These are phyloP conservation scores for Diplogelasinospora grovesii DNA, from an alignment of 495 filamentous ascomycete species.

Conservation along the genomic window DNA sequence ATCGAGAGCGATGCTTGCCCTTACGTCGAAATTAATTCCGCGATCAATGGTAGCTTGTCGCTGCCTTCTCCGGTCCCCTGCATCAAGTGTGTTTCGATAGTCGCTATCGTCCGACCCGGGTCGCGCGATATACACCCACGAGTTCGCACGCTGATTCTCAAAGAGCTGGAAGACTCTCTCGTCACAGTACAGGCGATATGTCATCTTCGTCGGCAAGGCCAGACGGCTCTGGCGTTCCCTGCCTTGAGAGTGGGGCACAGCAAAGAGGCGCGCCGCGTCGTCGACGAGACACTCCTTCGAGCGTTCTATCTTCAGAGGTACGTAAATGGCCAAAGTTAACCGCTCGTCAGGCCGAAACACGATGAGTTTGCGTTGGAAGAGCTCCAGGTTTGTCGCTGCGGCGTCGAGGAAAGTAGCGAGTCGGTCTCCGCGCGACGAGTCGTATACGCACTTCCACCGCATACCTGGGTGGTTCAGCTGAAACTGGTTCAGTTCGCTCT, in stretches of 20 bases:
- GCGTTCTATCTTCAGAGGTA: slow-evolving; percentile 35
- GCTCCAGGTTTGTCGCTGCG: slow-evolving; percentile 23
- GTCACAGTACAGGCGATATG: slow-evolving; percentile 42
- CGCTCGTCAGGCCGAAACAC: slow-evolving; percentile 39
- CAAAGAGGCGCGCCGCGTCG: slow-evolving; percentile 38
- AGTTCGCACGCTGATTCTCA: slow-evolving; percentile 32
- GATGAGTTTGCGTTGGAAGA: slow-evolving; percentile 44
- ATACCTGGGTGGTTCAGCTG: slow-evolving; percentile 31
- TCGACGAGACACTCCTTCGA: slow-evolving; percentile 34
- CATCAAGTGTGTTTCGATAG: slow-evolving; percentile 27
- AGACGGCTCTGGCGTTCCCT: slow-evolving; percentile 27
- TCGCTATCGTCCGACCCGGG: slow-evolving; percentile 30
- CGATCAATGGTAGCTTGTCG: slow-evolving; percentile 34
- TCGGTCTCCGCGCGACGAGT: slow-evolving; percentile 30
- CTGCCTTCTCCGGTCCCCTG: slow-evolving; percentile 26
- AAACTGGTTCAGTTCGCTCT: slow-evolving; percentile 28
- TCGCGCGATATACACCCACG: slow-evolving; percentile 36
- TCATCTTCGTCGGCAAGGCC: slow-evolving; percentile 34
- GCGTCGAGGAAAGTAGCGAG: slow-evolving; percentile 35
- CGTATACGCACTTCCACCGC: slow-evolving; percentile 40
- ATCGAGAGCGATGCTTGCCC: slow-evolving; percentile 39
- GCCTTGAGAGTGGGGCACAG: slow-evolving; percentile 42
- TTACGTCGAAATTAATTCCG: slow-evolving; percentile 34
- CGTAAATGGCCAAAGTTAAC: slow-evolving; percentile 43
- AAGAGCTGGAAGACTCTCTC: slow-evolving; percentile 38